phyloP scores from a whole-genome alignment of 2,329 filamentous ascomycete species.

The Thielaviopsis cerberus region DNA sequence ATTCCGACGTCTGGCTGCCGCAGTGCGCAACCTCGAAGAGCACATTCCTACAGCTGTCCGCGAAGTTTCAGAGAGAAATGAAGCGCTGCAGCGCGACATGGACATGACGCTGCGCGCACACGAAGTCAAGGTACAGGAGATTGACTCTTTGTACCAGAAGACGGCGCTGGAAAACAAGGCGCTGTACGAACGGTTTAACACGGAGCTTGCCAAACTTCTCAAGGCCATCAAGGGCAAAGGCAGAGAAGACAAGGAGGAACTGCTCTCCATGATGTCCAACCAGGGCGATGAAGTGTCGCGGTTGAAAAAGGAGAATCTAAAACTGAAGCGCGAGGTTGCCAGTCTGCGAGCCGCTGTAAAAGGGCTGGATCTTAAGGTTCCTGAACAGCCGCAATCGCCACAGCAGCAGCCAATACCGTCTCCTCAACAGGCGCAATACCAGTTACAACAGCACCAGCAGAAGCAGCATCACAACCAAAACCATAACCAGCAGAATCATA shows the following conservation, averaged over 20 bases:
- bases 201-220: slow-evolving; percentile 69
- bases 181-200: slow-evolving; percentile 79
- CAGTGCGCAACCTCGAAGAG: slow-evolving; percentile 48
- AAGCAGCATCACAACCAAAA: not conserved
- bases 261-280: slow-evolving; percentile 53
- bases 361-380: slow-evolving; percentile 7
- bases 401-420: not conserved
- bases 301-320: slow-evolving; percentile 68
- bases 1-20: slow-evolving; percentile 31
- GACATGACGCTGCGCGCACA: slow-evolving; percentile 52
- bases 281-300: slow-evolving; percentile 58
- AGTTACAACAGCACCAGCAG: not conserved
- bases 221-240: slow-evolving; percentile 54
- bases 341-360: slow-evolving; percentile 39
- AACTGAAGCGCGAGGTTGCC: slow-evolving; percentile 64
- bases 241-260: slow-evolving; percentile 61
- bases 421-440: not conserved
- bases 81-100: slow-evolving; percentile 49
- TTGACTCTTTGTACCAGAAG: slow-evolving; percentile 80
- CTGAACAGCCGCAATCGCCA: not conserved
- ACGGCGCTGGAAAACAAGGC: slow-evolving; percentile 80
- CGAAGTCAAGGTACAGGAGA: slow-evolving; percentile 59
- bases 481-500: not conserved
- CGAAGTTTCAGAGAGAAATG: slow-evolving; percentile 42
- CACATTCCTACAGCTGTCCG: slow-evolving; percentile 41